These are phyloP conservation scores for Nicotiana tabacum DNA, from an alignment of 257 asterid genomes.

Conservation along the genomic window DNA sequence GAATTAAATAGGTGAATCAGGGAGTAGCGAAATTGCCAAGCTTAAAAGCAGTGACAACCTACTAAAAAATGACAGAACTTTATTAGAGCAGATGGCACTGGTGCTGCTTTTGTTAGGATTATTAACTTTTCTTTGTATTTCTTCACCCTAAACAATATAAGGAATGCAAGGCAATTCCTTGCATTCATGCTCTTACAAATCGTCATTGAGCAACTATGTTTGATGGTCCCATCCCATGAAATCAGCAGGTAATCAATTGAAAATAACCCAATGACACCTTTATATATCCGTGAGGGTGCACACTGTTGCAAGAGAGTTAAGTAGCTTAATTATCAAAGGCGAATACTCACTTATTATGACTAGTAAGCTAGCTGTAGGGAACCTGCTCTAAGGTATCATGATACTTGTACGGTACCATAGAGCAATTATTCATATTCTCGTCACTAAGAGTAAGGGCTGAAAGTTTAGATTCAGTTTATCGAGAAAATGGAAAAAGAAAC, in stretches of 20 bases:
- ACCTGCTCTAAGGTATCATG: neutral
- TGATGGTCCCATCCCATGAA: no score
- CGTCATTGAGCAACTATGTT: no score
- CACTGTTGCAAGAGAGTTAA: no score
- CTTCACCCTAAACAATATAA: neutral
- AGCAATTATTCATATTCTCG: neutral
- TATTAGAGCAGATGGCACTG: neutral
- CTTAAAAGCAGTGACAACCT: neutral
- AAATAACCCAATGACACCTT: no score
- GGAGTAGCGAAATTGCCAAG: neutral
- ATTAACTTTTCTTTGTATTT: no score
- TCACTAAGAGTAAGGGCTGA: neutral
- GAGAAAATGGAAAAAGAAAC: neutral
- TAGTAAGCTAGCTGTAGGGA: neutral
- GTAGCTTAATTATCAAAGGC: no score
- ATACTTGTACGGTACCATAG: neutral
- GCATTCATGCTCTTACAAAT: neutral
- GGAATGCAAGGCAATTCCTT: neutral
- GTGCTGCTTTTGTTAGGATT: neutral
- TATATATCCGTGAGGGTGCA: no score
- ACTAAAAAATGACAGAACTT: neutral
- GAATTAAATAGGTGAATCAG: neutral
- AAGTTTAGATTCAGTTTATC: neutral
- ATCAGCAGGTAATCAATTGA: no score
- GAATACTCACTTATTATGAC: neutral